These are phyloP conservation scores for Dendrobium chrysotoxum DNA, from an alignment of 106 monocot genomes.

Conservation along the genomic window DNA sequence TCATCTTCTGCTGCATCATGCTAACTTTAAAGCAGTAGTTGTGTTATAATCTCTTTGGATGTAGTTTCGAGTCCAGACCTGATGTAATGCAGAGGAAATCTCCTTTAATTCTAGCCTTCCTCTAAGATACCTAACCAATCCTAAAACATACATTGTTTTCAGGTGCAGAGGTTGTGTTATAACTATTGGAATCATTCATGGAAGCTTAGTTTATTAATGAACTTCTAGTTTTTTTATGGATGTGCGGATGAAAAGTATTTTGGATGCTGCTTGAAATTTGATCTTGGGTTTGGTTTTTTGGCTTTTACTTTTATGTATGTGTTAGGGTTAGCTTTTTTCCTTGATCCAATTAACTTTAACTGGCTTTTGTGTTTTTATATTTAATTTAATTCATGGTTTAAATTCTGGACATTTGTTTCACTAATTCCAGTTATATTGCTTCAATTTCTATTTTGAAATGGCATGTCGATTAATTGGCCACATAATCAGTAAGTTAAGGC, in stretches of 20 bases:
- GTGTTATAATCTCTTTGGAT: background rate
- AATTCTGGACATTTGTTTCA: background rate
- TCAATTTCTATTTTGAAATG: background rate
- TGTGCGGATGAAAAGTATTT: background rate
- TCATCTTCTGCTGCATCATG: background rate
- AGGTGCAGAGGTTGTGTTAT: background rate
- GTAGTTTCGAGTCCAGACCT: background rate
- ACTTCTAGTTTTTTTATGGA: background rate
- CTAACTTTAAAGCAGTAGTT: background rate
- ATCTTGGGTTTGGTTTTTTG: background rate
- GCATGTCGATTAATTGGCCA: background rate
- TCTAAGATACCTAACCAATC: background rate
- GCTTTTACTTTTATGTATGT: background rate
- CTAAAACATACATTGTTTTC: background rate
- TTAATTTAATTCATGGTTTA: background rate
- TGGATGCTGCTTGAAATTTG: background rate
- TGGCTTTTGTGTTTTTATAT: background rate
- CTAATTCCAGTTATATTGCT: background rate
- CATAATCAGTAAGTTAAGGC: background rate
- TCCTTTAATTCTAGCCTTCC: background rate
- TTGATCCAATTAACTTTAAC: background rate
- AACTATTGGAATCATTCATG: background rate
- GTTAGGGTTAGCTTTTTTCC: background rate
- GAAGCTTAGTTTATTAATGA: background rate
- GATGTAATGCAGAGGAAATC: background rate